Conservation (phyloP, 331 rosid genomes). For the Quercus phellos region DNA sequence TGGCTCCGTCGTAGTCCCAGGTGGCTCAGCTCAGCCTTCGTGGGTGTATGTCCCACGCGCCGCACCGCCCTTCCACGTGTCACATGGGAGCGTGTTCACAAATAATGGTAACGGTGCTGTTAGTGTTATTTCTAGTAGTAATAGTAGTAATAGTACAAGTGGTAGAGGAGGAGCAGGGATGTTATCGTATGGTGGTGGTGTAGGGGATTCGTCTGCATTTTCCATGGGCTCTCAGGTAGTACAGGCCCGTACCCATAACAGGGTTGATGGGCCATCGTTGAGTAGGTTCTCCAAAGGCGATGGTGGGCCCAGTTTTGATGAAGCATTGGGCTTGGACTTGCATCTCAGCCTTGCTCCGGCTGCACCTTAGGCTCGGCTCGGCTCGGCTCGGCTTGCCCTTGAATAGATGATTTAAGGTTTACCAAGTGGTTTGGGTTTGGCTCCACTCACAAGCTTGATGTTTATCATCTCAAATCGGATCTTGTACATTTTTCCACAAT, state of each 20-base stretch:
- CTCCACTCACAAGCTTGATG: background rate
- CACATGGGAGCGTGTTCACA: slow-evolving; percentile 75
- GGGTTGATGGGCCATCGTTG: slow-evolving; percentile 68
- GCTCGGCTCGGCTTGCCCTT: slow-evolving; percentile 12
- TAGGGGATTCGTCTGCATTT: slow-evolving; percentile 44
- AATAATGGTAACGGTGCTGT: background rate
- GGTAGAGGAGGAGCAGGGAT: slow-evolving; percentile 45
- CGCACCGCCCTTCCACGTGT: slow-evolving; percentile 64
- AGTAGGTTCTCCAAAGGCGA: slow-evolving; percentile 67
- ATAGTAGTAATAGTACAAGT: background rate
- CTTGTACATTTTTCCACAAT: slow-evolving; percentile 63
- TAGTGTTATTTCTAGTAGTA: background rate
- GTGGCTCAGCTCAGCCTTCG: slow-evolving; percentile 27
- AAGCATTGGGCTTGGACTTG: slow-evolving; percentile 77
- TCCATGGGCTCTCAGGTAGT: slow-evolving; percentile 49
- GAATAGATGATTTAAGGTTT: background rate
- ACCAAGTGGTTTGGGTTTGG: background rate
- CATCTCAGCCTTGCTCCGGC: slow-evolving; percentile 75
- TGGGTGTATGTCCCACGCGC: slow-evolving; percentile 66
- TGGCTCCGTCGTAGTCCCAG: slow-evolving; percentile 44
- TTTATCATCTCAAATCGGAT: slow-evolving; percentile 1
- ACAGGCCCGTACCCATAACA: slow-evolving; percentile 41
- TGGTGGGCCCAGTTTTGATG: slow-evolving; percentile 71
- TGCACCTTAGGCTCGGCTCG: slow-evolving; percentile 28
- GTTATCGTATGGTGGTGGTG: slow-evolving; percentile 41